Base-by-base conservation (phyloP, 768 basidiomycete species). In the Boletus rubropictus region DNA sequence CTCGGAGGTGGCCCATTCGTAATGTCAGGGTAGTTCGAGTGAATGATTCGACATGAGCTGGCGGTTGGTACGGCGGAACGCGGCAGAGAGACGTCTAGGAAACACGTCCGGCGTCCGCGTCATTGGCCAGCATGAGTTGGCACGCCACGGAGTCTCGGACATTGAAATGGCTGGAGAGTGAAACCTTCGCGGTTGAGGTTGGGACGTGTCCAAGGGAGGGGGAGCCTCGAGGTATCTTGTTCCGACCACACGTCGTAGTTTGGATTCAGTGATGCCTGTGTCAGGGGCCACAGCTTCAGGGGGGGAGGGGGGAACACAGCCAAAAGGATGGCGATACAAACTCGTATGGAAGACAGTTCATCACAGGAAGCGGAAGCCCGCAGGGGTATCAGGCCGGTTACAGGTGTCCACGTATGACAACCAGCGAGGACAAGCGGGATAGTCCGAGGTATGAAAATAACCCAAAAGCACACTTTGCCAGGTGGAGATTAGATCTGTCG, bases 71-170 rank as follows among this genome's bases (percentile, higher is more conserved):
- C 48, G 43, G 43, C 31, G 41, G 14, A 41, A 36, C 18, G 44
- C 17, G 39, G 43, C 25, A 27, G 34, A 27, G 10, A 33, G 34
- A 31, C 39, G n/a, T n/a, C n/a, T n/a, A 34, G 29, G 25, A 29
- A 40, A 14, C 34, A 22, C 14, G 37, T 43, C 44, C 14, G 36
- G 10, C 39, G 39, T 18, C 25, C 25, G 40, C 20, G 41, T 31
- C 41, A 21, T 22, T 21, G 21, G 20, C n/a, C 44, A 24, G 29
- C 44, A 41, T 10, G 38, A 34, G 32, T 20, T 28, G 18, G 24
- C 22, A 34, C 21, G 61, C 50, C 61, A 63, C 62, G 62, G 60
- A 60, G 62, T 54, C 57, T 57, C 62, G 62, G 60, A 62, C 59
- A 61, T 63, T 63, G 62, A 63, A 58, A 44, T 35, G 29, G 36